A percentile compares a stretch with the other conserved stretches of the same genome.
Evolutionary conservation across 2,329 filamentous ascomycete genomes (phyloP).

Genomic region (Diaporthe citriasiana): DNA sequence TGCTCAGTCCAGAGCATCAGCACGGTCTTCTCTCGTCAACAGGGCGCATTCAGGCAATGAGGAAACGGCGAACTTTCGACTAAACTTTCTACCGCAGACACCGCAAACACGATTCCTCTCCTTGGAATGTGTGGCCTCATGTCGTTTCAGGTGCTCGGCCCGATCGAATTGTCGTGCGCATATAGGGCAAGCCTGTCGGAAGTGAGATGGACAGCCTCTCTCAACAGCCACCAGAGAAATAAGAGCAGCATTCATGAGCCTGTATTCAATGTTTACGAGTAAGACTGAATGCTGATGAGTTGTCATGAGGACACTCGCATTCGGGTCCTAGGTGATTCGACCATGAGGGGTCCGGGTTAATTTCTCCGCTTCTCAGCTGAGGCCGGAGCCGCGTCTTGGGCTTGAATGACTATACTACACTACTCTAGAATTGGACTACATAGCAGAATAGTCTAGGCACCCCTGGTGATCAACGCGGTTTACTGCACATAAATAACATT

Average conservation of each 20-base stretch:
- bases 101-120: slow-evolving; percentile 32
- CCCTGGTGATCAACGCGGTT: no score
- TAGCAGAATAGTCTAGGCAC: not conserved
- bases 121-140: slow-evolving; percentile 34
- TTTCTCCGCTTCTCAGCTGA: slow-evolving; percentile 11
- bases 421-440: not conserved
- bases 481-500: not conserved
- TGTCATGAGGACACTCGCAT: no score
- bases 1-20: not conserved
- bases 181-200: slow-evolving; percentile 29
- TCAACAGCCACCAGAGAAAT: no score
- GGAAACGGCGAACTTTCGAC: slow-evolving; percentile 25
- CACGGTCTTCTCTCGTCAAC: not conserved
- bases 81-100: slow-evolving; percentile 37
- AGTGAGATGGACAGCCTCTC: no score
- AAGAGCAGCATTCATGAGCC: no score
- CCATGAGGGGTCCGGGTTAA: slow-evolving; percentile 27
- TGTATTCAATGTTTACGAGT: no score
- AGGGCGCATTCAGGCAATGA: not conserved
- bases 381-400: no score
- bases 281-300: not conserved
- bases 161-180: slow-evolving; percentile 35
- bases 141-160: slow-evolving; percentile 35
- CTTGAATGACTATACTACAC: not conserved
- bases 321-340: not conserved